These are phyloP conservation scores for Neophaeococcomyces aloes DNA, from an alignment of 2,329 filamentous ascomycete genomes.

Conservation along the genomic window DNA sequence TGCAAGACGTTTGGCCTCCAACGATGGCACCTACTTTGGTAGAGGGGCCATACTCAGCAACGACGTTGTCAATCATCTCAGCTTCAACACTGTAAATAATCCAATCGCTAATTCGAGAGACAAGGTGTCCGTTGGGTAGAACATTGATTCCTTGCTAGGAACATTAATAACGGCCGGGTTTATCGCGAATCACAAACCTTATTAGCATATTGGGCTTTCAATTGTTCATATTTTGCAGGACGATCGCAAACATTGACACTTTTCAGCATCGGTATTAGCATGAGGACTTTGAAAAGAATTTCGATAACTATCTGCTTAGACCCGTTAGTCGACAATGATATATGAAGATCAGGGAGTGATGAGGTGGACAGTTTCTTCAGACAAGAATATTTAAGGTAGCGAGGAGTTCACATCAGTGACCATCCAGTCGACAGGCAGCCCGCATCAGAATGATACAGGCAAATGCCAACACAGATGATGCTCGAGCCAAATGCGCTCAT, in stretches of 20 bases:
- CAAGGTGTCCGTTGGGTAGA: constrained; percentile 84
- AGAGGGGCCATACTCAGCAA: constrained; percentile 79
- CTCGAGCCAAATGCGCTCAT: constrained; percentile 99
- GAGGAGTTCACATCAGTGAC: constrained; percentile 98
- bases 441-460: constrained; percentile 65
- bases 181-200: constrained; percentile 58
- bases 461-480: constrained; percentile 55
- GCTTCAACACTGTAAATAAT: constrained; percentile 99
- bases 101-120: constrained; percentile 93
- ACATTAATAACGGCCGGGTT: constrained; percentile 29
- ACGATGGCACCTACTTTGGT: constrained; percentile 94
- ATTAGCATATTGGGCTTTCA: constrained; percentile 72
- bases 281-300: neutral
- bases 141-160: constrained; percentile 71
- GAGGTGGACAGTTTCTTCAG: constrained; percentile 50
- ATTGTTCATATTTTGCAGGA: constrained; percentile 72
- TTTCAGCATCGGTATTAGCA: constrained; percentile 16
- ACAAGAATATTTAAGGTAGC: constrained; percentile 89
- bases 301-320: neutral
- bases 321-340: neutral
- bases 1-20: constrained; percentile 95
- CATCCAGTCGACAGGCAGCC: constrained; percentile 45
- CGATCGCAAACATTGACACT: constrained; percentile 93
- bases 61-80: constrained; percentile 75
- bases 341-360: constrained; percentile 10